A percentile compares a stretch with the other conserved stretches of the same genome.
phyloP scores from a whole-genome alignment of 345 rosid genomes.

The Populus simonii region DNA sequence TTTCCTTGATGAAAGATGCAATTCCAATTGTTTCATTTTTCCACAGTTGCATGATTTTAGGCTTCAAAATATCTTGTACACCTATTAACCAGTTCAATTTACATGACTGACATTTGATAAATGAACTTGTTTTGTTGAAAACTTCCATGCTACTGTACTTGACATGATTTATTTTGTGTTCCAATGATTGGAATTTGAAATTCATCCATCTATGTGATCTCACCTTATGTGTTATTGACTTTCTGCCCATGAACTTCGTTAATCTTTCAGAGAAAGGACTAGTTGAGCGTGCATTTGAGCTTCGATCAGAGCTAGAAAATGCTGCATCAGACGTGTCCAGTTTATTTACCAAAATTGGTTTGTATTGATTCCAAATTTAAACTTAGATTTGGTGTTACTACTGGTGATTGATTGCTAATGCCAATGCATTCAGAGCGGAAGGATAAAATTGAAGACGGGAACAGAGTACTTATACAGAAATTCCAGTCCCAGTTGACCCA shows the following conservation, averaged over 20 bases:
- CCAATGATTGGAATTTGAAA: background rate
- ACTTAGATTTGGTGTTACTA: background rate
- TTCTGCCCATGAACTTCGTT: slow-evolving; percentile 6
- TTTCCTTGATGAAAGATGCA: background rate
- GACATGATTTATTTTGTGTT: background rate
- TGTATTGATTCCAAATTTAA: slow-evolving; percentile 17
- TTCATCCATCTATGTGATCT: background rate
- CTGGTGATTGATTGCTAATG: background rate
- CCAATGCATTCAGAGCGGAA: slow-evolving; percentile 63
- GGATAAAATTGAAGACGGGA: slow-evolving; percentile 89
- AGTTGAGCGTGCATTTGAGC: slow-evolving; percentile 80
- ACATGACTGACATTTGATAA: background rate
- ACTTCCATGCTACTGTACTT: background rate
- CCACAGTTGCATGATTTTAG: background rate
- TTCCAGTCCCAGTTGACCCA: slow-evolving; percentile 82
- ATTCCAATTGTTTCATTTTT: background rate
- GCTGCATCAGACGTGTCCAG: slow-evolving; percentile 84
- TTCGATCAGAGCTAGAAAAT: slow-evolving; percentile 76
- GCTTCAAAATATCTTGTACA: background rate
- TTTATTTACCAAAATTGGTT: slow-evolving; percentile 88
- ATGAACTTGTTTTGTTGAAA: background rate
- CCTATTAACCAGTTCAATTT: background rate
- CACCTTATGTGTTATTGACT: background rate
- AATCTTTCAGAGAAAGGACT: slow-evolving; percentile 65
- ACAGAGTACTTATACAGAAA: slow-evolving; percentile 61